Conservation (phyloP, 176 grass and related monocot species). For the Saccharum spontaneum region DNA sequence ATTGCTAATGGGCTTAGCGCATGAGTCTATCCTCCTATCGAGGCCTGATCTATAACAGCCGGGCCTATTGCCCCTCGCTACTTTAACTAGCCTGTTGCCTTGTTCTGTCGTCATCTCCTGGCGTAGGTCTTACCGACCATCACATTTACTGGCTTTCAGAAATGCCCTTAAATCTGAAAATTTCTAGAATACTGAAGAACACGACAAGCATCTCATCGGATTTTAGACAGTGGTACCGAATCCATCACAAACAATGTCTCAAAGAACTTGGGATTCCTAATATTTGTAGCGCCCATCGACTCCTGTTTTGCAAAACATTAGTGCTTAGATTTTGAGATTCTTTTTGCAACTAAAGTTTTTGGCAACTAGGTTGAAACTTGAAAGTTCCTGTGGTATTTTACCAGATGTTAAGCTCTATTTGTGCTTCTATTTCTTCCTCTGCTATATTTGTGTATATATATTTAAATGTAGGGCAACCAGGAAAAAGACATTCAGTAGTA, state of each 20-base stretch:
- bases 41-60: too few relatives aligned
- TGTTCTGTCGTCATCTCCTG: too few relatives aligned
- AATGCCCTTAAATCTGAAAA: too few relatives aligned
- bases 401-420: not conserved
- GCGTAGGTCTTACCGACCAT: too few relatives aligned
- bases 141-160: too few relatives aligned
- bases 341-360: not conserved
- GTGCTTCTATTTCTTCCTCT: not conserved
- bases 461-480: not conserved
- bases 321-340: not conserved
- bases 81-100: too few relatives aligned
- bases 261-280: not conserved
- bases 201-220: not conserved
- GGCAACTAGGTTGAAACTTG: not conserved
- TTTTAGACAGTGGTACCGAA: not conserved
- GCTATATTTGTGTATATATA: not conserved
- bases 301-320: not conserved
- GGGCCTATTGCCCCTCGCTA: too few relatives aligned
- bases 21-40: too few relatives aligned
- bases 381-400: not conserved
- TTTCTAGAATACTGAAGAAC: not conserved
- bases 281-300: not conserved
- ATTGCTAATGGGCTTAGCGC: too few relatives aligned
- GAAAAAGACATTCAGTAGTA: not conserved
- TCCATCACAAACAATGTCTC: not conserved